Percentiles rank a stretch among this genome's conserved stretches.
Conservation (phyloP, 805 yeast genomes). For the Wickerhamomyces tratensis region DNA sequence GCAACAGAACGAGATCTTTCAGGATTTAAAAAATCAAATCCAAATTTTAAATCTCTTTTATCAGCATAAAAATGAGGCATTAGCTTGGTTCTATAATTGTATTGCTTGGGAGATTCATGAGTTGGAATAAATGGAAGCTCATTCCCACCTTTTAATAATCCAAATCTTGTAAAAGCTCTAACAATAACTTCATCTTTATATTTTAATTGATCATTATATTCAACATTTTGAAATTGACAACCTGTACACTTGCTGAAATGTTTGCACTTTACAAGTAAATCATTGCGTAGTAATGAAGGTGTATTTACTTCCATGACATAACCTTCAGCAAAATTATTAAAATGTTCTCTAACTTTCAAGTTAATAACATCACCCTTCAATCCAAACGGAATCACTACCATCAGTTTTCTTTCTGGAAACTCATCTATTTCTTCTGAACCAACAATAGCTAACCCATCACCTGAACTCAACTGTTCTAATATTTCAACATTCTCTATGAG, state of each 20-base stretch:
- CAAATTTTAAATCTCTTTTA: slow-evolving; percentile 46
- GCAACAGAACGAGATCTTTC: slow-evolving; percentile 29
- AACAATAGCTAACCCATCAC: slow-evolving; percentile 73
- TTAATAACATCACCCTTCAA: slow-evolving; percentile 73
- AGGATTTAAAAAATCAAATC: slow-evolving; percentile 65
- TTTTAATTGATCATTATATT: slow-evolving; percentile 60
- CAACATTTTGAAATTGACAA: slow-evolving; percentile 79
- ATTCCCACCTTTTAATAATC: slow-evolving; percentile 36
- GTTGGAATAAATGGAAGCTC: slow-evolving; percentile 50
- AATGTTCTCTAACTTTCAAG: slow-evolving; percentile 64
- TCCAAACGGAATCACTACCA: slow-evolving; percentile 76
- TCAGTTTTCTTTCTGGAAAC: slow-evolving; percentile 27
- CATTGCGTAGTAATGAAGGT: slow-evolving; percentile 34
- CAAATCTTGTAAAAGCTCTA: slow-evolving; percentile 73
- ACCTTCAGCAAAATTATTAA: slow-evolving; percentile 60
- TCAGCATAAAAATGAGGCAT: slow-evolving; percentile 92
- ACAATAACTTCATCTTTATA: slow-evolving; percentile 65
- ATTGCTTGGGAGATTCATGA: slow-evolving; percentile 66
- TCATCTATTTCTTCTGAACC: slow-evolving; percentile 38
- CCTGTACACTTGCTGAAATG: slow-evolving; percentile 91
- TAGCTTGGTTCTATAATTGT: slow-evolving; percentile 75
- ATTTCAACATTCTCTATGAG: slow-evolving; percentile 43
- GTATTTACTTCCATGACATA: slow-evolving; percentile 48
- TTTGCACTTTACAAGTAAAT: slow-evolving; percentile 48
- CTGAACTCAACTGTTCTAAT: slow-evolving; percentile 56